Percentiles rank a stretch among this genome's conserved stretches.
phyloP scores from a whole-genome alignment of 345 rosid species.

The Trapa incisa region DNA sequence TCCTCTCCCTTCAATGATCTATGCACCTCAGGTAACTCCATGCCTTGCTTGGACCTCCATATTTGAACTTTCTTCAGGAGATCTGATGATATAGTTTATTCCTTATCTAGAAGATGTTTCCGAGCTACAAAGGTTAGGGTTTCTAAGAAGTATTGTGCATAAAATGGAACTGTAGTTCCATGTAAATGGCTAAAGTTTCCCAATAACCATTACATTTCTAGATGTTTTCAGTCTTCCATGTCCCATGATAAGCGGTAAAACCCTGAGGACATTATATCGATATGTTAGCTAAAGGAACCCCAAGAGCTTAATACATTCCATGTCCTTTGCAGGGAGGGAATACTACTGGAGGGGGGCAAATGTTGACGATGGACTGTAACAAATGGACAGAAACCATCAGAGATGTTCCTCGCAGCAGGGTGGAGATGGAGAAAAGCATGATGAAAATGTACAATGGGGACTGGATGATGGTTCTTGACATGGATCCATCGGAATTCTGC shows the following conservation, averaged over 20 bases:
- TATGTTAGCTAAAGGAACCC: not conserved
- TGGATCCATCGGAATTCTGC: conserved; percentile 27
- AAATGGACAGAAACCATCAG: not conserved
- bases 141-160: too few species aligned
- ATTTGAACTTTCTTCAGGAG: not conserved
- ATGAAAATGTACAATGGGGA: conserved; percentile 35
- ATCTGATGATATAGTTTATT: not conserved
- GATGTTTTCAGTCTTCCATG: not conserved
- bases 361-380: not conserved
- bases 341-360: not conserved
- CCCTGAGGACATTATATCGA: not conserved
- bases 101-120: not conserved
- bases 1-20: not conserved
- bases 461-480: conserved; percentile 41
- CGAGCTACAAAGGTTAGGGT: not conserved
- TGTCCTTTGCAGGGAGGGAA: conserved; percentile 1
- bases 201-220: not conserved
- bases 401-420: not conserved
- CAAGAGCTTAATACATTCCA: not conserved
- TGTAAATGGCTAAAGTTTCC: not conserved
- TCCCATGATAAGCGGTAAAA: not conserved
- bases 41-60: not conserved
- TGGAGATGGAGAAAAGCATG: conserved; percentile 1
- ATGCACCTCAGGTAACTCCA: conserved; percentile 28
- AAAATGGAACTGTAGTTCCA: not conserved